Conservation (phyloP, 2,329 filamentous ascomycete genomes). For the Talaromyces marneffei region DNA sequence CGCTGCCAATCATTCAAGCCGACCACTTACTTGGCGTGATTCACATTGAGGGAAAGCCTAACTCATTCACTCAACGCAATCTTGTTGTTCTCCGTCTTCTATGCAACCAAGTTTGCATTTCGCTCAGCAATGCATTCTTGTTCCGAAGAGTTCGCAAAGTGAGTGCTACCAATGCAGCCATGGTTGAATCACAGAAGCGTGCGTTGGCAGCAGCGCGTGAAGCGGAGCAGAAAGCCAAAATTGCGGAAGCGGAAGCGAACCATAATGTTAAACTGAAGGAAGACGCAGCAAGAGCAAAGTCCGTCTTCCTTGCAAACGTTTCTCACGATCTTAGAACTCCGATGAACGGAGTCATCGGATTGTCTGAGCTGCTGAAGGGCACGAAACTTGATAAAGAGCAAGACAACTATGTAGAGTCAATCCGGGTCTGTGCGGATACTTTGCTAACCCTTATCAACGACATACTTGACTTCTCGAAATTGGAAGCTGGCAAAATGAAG, state of each 20-base stretch:
- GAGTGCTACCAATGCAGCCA: constrained; percentile 57
- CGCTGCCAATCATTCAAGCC: constrained; percentile 57
- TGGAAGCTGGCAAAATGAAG: constrained; percentile 81
- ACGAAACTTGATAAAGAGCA: constrained; percentile 54
- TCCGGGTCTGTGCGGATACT: constrained; percentile 63
- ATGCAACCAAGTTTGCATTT: constrained; percentile 60
- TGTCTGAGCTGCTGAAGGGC: constrained; percentile 57
- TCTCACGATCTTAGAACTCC: constrained; percentile 82
- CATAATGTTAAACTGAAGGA: constrained; percentile 62
- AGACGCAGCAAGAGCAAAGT: constrained; percentile 69
- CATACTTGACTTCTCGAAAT: constrained; percentile 82
- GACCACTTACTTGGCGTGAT: constrained; percentile 55
- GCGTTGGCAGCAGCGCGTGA: constrained; percentile 57
- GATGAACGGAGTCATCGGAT: constrained; percentile 86
- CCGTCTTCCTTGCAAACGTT: constrained; percentile 94
- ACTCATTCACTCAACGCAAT: constrained; percentile 58
- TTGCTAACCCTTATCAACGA: constrained; percentile 85
- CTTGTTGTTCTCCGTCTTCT: constrained; percentile 49
- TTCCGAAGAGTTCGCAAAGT: constrained; percentile 58
- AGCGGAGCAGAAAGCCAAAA: constrained; percentile 59
- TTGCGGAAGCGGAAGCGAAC: constrained; percentile 58
- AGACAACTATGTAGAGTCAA: constrained; percentile 58
- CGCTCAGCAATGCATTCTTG: constrained; percentile 58
- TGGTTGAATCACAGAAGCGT: constrained; percentile 61
- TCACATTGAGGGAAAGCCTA: constrained; percentile 57